Evolutionary conservation across 2,329 filamentous ascomycete species (phyloP).

Genomic region (Hymenoscyphus fraxineus): DNA sequence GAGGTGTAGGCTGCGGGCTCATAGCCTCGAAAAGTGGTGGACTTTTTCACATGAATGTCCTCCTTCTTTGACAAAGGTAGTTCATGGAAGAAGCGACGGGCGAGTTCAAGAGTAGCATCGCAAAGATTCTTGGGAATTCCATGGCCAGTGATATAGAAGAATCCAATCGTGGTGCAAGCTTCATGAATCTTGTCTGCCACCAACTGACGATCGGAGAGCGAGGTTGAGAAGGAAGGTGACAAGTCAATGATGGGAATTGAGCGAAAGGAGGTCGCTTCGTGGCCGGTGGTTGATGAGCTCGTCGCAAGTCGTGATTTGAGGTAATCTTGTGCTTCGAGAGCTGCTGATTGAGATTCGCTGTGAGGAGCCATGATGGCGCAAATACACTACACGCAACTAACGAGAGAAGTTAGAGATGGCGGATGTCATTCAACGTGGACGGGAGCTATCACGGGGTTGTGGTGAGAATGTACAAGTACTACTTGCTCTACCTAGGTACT

Average conservation of each 20-base stretch:
- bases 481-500: no score
- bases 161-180: slow-evolving; percentile 31
- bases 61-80: slow-evolving; percentile 45
- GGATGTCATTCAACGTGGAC: neutral
- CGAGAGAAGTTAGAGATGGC: neutral
- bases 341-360: slow-evolving; percentile 22
- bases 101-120: slow-evolving; percentile 39
- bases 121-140: slow-evolving; percentile 41
- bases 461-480: no score
- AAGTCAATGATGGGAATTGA: slow-evolving; percentile 33
- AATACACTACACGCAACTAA: neutral
- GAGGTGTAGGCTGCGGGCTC: slow-evolving; percentile 46
- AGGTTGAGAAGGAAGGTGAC: slow-evolving; percentile 30
- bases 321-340: slow-evolving; percentile 29
- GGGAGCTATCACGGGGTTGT: no score
- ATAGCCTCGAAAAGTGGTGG: slow-evolving; percentile 45
- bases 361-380: neutral
- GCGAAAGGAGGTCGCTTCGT: slow-evolving; percentile 20
- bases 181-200: slow-evolving; percentile 30
- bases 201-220: slow-evolving; percentile 24
- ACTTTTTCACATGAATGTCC: slow-evolving; percentile 36
- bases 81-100: slow-evolving; percentile 44
- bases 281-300: slow-evolving; percentile 11
- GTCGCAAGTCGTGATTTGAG: slow-evolving; percentile 25
- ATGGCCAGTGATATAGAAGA: slow-evolving; percentile 43